Conservation (phyloP, 2,329 filamentous ascomycete genomes). For the Drechslerella coelobrocha region DNA sequence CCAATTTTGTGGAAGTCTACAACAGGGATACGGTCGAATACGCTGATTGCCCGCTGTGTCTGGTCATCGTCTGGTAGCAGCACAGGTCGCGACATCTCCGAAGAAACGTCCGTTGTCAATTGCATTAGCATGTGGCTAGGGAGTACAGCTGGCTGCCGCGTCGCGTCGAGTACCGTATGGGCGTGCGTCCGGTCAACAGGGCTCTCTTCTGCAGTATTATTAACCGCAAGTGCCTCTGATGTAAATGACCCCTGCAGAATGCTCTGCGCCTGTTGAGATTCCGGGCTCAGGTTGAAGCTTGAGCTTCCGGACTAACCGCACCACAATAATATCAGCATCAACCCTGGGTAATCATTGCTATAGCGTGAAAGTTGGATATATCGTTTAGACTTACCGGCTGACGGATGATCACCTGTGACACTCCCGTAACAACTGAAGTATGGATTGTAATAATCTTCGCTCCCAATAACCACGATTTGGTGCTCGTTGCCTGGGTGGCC, state of each 20-base stretch:
- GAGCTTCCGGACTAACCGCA: slow-evolving; percentile 59
- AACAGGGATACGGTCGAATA: slow-evolving; percentile 85
- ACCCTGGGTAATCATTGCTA: too few relatives aligned
- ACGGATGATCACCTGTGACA: slow-evolving; percentile 62
- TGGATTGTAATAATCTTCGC: slow-evolving; percentile 64
- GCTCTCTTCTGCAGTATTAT: slow-evolving; percentile 23
- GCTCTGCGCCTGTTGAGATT: slow-evolving; percentile 52
- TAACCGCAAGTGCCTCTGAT: slow-evolving; percentile 20
- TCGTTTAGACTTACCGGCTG: slow-evolving; percentile 53
- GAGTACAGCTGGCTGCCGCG: slow-evolving; percentile 66
- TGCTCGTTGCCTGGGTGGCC: slow-evolving; percentile 58
- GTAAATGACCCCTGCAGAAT: slow-evolving; percentile 49
- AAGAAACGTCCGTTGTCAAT: slow-evolving; percentile 61
- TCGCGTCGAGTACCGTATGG: slow-evolving; percentile 63
- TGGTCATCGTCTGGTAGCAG: slow-evolving; percentile 71
- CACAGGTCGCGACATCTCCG: slow-evolving; percentile 66
- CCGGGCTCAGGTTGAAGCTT: slow-evolving; percentile 57
- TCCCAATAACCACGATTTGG: slow-evolving; percentile 63
- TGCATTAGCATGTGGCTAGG: slow-evolving; percentile 77
- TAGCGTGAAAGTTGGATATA: too few relatives aligned
- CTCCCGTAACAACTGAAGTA: slow-evolving; percentile 61
- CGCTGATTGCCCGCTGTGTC: slow-evolving; percentile 71
- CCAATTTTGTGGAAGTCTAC: slow-evolving; percentile 96
- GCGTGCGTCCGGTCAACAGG: slow-evolving; percentile 53
- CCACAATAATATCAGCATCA: slow-evolving; percentile 22